A percentile compares a stretch with the other conserved stretches of the same genome.
Conservation (phyloP, 148 eudicot genomes). For the Persicaria tinctoria region DNA sequence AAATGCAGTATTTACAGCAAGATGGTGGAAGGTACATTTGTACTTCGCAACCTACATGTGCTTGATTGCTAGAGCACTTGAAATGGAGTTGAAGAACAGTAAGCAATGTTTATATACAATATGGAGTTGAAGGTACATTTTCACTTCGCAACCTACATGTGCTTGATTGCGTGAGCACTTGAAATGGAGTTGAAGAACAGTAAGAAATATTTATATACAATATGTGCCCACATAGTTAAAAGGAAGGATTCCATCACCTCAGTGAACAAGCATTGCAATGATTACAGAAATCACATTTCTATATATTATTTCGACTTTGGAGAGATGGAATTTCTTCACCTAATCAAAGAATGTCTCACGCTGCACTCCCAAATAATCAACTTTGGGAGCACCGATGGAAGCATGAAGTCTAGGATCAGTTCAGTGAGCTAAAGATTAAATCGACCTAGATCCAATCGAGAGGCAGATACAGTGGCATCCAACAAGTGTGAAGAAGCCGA, state of each 20-base stretch:
- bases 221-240: not conserved
- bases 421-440: not conserved
- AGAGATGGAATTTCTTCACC: not conserved
- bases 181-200: not conserved
- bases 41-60: not conserved
- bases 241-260: slow-evolving; percentile 1
- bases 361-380: not conserved
- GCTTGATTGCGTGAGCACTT: slow-evolving; percentile 2
- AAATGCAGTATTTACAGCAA: not conserved
- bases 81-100: not conserved
- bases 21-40: not conserved
- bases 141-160: not conserved
- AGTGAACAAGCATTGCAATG: not conserved
- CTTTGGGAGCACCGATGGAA: slow-evolving; percentile 2
- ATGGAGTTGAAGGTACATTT: too few species aligned
- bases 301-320: not conserved
- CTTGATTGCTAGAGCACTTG: not conserved
- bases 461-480: not conserved
- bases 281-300: not conserved
- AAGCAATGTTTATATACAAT: not conserved
- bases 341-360: not conserved
- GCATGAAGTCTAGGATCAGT: slow-evolving; percentile 2
- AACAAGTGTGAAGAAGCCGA: not conserved
- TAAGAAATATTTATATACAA: not conserved
- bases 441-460: not conserved